A percentile compares a stretch with the other conserved stretches of the same genome.
These are phyloP conservation scores for Trichosanthes cucumerina DNA, from an alignment of 306 rosid genomes.

Conservation along the genomic window DNA sequence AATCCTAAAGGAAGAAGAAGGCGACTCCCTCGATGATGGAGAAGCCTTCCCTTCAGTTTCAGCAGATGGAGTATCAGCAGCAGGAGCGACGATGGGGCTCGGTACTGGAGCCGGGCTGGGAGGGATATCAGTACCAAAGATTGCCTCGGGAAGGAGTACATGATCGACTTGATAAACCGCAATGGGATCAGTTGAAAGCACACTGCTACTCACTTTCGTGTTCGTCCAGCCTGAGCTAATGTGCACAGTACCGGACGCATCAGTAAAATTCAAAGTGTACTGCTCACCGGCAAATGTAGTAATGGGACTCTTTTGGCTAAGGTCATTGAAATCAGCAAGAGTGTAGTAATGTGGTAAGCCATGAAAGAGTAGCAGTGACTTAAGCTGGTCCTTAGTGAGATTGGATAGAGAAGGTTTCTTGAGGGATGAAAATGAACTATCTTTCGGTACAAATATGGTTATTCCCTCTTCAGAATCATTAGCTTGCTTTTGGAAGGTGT, in stretches of 20 bases:
- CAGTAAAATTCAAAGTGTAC: conserved; percentile 68
- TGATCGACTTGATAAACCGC: conserved; percentile 68
- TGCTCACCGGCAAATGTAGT: conserved; percentile 75
- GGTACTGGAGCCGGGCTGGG: conserved; percentile 85
- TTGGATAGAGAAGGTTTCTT: conserved; percentile 56
- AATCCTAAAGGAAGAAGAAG: conserved; percentile 48
- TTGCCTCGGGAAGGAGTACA: conserved; percentile 79
- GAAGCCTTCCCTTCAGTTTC: conserved; percentile 31
- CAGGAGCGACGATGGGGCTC: conserved; percentile 53
- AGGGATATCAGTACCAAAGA: conserved; percentile 78
- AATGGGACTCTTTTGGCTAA: conserved; percentile 43
- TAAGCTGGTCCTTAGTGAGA: conserved; percentile 56
- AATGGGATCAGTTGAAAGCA: conserved; percentile 73
- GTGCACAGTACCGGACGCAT: conserved; percentile 49
- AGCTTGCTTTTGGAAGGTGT: conserved; percentile 89
- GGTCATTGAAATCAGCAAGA: conserved; percentile 61
- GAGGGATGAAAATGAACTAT: conserved; percentile 44
- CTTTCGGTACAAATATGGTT: conserved; percentile 79
- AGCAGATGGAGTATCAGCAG: conserved; percentile 56
- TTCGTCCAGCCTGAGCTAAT: conserved; percentile 66
- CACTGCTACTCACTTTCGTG: conserved; percentile 77
- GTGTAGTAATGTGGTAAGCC: conserved; percentile 78
- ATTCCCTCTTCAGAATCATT: conserved; percentile 86
- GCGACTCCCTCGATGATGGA: conserved; percentile 34
- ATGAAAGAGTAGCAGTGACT: conserved; percentile 68